Evolutionary conservation across 306 rosid genomes (phyloP), one percentile per base, ranked within the genome.

Genomic region (Hippophae gyantsensis): DNA sequence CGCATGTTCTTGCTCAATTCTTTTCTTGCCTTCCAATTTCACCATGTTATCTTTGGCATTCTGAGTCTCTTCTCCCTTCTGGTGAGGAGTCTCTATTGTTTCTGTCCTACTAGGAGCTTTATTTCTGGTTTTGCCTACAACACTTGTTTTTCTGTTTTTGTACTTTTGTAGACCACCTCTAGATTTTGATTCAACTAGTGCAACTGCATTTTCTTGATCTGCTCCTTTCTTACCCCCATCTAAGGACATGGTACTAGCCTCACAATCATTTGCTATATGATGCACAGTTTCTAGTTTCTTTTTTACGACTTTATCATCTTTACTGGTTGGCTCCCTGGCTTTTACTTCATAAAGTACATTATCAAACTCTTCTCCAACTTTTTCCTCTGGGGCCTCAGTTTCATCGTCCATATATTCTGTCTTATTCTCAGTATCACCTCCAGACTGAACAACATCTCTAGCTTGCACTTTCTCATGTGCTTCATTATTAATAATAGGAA

Each of bases 351-450:
- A 61, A 40, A 57, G 49, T 52, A 62, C 45, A 61, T 73, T 67
- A 67, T 77, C 82, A 50, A 72, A 63, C 47, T 56, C 77, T 57
- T 13, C 62, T 25, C 83, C 87, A 64, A 27, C 52, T 58, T 62
- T 73, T 43, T 83, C 82, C 66, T 75, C 93, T 40, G 89, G 86
- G 63, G 87, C 72, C 66, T 75, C 92, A 6, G 95, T 92, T 75
- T 83, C 95, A 7, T 81, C 98, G 66, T 83, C 86, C 67, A 60
- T 62, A 64, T 67, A 42, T 54, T 80, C 84, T 58, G 62, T 57
- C 57, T 66, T 69, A 58, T 58, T 58, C 60, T 54, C 69, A 12
- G 53, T 63, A 60, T 57, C 65, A 54, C 64, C 70, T 49, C 60
- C 74, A 65, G 64, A 55, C 51, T 56, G 60, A 60, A 44, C 12